phyloP scores from a whole-genome alignment of 2,329 filamentous ascomycete species.

The Venturia carpophila region DNA sequence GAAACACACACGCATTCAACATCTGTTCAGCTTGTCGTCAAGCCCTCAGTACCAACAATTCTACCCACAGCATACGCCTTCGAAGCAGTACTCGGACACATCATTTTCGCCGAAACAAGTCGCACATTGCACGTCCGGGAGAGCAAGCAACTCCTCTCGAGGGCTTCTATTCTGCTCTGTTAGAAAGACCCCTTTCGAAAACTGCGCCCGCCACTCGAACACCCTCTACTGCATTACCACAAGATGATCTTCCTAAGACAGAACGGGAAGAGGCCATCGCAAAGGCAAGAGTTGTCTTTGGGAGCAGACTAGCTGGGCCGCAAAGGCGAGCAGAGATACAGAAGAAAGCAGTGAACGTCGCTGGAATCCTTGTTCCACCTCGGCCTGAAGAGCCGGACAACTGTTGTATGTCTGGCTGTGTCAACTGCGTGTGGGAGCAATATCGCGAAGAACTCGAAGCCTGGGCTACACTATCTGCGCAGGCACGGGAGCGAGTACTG shows the following conservation, averaged over 20 bases:
- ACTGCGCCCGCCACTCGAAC: constrained; percentile 28
- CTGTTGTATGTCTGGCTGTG: constrained; percentile 98
- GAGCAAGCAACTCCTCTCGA: constrained; percentile 33
- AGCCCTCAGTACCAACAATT: constrained; percentile 14
- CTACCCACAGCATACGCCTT: constrained; percentile 23
- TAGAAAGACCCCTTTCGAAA: constrained; percentile 22
- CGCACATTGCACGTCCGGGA: constrained; percentile 31
- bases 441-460: constrained; percentile 89
- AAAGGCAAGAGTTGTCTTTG: constrained; percentile 67
- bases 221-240: constrained; percentile 27
- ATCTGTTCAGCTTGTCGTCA: constrained; percentile 24
- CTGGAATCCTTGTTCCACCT: constrained; percentile 75
- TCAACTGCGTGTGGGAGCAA: constrained; percentile 93
- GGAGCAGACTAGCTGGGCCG: constrained; percentile 67
- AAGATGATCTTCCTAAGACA: constrained; percentile 36
- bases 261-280: constrained; percentile 46
- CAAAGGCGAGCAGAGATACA: constrained; percentile 57
- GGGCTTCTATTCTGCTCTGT: constrained; percentile 35
- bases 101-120: constrained; percentile 26
- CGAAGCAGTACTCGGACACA: constrained; percentile 30
- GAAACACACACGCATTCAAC: not conserved
- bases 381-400: constrained; percentile 87
- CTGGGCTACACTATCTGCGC: constrained; percentile 60
- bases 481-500: constrained; percentile 52
- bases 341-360: constrained; percentile 56